A percentile compares a stretch with the other conserved stretches of the same genome.
These are phyloP conservation scores for Colletotrichum zoysiae DNA, from an alignment of 2,329 filamentous ascomycete species.

Conservation along the genomic window DNA sequence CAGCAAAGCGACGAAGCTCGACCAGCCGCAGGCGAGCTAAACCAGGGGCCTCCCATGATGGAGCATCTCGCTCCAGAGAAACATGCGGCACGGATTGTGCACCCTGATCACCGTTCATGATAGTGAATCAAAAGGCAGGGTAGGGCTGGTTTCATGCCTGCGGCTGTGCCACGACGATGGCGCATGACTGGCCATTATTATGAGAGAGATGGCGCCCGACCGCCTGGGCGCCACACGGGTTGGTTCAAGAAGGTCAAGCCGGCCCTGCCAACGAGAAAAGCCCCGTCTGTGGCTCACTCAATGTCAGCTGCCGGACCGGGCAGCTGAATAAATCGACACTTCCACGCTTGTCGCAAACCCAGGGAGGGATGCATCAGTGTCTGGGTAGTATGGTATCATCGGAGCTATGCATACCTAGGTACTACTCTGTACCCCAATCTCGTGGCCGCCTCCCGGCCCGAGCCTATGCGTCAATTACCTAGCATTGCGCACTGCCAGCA, in stretches of 20 bases:
- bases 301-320: not conserved
- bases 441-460: not conserved
- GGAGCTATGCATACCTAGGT: not conserved
- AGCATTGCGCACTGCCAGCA: not conserved
- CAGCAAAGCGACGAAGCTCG: not conserved
- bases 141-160: not conserved
- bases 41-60: not conserved
- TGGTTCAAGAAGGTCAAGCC: not conserved
- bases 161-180: not conserved
- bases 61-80: not conserved
- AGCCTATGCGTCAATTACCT: conserved; percentile 14
- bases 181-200: not conserved
- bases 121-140: too few species aligned
- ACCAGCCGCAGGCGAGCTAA: not conserved
- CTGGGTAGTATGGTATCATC: not conserved
- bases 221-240: not conserved
- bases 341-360: not conserved
- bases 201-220: not conserved
- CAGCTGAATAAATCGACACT: not conserved
- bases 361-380: conserved; percentile 8
- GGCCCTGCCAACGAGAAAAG: not conserved
- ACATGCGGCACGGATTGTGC: not conserved
- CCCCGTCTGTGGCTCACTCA: not conserved
- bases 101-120: not conserved
- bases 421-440: not conserved